Evolutionary conservation across 768 basidiomycete genomes (phyloP).

Genomic region (Lactarius pseudohatsudake): DNA sequence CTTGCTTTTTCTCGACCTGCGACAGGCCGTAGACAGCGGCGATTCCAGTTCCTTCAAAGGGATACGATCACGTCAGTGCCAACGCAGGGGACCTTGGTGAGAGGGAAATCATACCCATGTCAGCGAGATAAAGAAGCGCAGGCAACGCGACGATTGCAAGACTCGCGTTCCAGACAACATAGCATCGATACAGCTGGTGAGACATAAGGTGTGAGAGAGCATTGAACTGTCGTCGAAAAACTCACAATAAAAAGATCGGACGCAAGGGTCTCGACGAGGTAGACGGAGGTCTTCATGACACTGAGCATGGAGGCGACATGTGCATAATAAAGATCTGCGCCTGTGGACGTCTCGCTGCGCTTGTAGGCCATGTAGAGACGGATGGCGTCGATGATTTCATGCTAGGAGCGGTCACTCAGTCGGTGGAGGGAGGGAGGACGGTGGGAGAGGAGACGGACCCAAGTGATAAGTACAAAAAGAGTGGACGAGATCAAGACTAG

Average conservation of each 20-base stretch:
- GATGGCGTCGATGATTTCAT: constrained; percentile 14
- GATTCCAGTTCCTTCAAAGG: constrained; percentile 18
- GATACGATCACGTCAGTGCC: background rate
- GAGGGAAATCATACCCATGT: constrained; percentile 10
- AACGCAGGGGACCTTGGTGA: background rate
- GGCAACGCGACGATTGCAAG: constrained; percentile 11
- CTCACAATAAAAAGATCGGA: constrained; percentile 29
- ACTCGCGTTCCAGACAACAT: constrained; percentile 26
- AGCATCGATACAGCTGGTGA: constrained; percentile 26
- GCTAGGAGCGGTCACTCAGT: constrained; percentile 5
- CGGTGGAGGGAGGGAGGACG: background rate
- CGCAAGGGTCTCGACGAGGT: constrained; percentile 21
- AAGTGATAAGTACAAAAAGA: constrained; percentile 24
- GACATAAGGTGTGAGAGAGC: background rate
- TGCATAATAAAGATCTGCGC: constrained; percentile 10
- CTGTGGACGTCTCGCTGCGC: background rate
- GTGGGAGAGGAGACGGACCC: constrained; percentile 8
- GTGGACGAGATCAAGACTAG: constrained; percentile 14
- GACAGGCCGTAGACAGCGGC: constrained; percentile 16
- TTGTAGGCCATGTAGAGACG: constrained; percentile 16
- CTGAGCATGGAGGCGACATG: constrained; percentile 7
- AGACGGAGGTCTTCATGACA: constrained; percentile 23
- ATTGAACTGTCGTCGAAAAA: background rate
- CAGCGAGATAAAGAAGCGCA: constrained; percentile 21
- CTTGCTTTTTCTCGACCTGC: background rate